Conservation (phyloP, 495 filamentous ascomycete genomes). For the Symbiotaphrina buchneri region DNA sequence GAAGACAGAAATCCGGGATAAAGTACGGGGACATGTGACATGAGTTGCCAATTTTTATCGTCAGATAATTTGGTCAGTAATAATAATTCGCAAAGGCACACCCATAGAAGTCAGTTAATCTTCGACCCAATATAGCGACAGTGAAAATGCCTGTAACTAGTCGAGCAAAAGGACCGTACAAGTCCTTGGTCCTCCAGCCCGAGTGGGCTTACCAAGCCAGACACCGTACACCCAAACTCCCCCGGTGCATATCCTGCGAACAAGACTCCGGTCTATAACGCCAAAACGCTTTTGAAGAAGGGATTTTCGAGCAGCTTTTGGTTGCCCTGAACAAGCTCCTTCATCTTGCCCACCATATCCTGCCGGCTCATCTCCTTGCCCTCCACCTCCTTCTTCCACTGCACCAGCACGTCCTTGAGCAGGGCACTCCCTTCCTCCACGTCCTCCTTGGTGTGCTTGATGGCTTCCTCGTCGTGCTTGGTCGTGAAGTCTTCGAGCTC, state of each 20-base stretch:
- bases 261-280: too few species aligned
- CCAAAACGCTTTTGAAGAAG: slow-evolving; percentile 75
- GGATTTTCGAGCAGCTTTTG: slow-evolving; percentile 54
- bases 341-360: slow-evolving; percentile 60
- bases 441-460: slow-evolving; percentile 52
- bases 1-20: too few species aligned
- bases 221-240: background rate
- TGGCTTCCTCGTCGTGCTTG: slow-evolving; percentile 33
- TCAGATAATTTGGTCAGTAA: too few species aligned
- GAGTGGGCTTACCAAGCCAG: background rate
- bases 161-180: background rate
- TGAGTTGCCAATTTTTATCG: too few species aligned
- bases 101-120: too few species aligned
- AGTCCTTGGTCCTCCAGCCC: too few species aligned
- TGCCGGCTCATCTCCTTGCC: slow-evolving; percentile 38
- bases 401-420: slow-evolving; percentile 63
- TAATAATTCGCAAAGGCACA: too few species aligned
- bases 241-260: background rate
- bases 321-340: slow-evolving; percentile 52
- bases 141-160: background rate
- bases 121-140: background rate
- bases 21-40: too few species aligned
- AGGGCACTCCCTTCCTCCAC: slow-evolving; percentile 76
- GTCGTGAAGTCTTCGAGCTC: slow-evolving; percentile 92
- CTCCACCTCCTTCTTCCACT: slow-evolving; percentile 76